Evolutionary conservation across 129 eudicot species (phyloP).

Genomic region (carrot (Daucus carota)): DH1_v3.0 NC_030387.2:1176001-1176500

Average conservation of each 20-base stretch:
- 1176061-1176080: background rate
- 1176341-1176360: background rate
- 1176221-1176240: background rate
- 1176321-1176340: background rate
- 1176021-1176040: background rate
- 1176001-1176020: background rate
- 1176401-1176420: background rate
- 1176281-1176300: background rate
- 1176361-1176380: background rate
- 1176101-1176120: background rate
- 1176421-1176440: background rate
- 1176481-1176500: background rate
- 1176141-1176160: background rate
- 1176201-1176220: background rate
- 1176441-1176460: background rate
- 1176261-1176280: background rate
- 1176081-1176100: too few species aligned
- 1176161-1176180: background rate
- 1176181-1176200: background rate
- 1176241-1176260: background rate
- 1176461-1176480: too few species aligned
- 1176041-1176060: background rate
- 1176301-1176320: background rate
- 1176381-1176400: background rate
- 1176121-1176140: background rate